Evolutionary conservation across 176 grass and related monocot species (phyloP), one percentile per base, ranked within the genome.

Genomic region (Zoysia pacifica): DNA sequence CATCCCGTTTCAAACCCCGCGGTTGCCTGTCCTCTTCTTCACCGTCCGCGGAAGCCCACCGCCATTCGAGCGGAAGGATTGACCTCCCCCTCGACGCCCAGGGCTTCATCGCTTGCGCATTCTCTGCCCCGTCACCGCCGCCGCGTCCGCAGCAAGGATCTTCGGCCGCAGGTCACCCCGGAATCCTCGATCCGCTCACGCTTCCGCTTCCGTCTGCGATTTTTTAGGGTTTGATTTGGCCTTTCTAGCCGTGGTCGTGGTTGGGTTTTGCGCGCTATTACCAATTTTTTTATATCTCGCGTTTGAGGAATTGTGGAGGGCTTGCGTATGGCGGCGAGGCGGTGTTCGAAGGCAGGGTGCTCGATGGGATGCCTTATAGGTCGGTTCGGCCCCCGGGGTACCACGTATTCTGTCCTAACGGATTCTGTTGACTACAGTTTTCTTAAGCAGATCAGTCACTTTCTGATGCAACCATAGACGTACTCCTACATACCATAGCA

Each of bases 331-430:
- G 6, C 12, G 43, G 13, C 69, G 1, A 55, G 9, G 55, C 15
- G 65, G 79, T 7, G 70, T 11, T 73, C 6, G 39, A 37, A 16
- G 72, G 10, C 62, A 76, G 46, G 39, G 28, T 64, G 72, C 77
- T 87, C 54, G 85, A 20, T 48, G 15, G 65, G 70, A 82, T 76
- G 50, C 28, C 68, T 3, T 19, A 62, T 9, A 28, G 28, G 28
- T 28, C 28, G 28, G 28, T 28, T 28, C 28, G 28, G 28, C 28
- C 28, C 28, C 28, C 28, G 28, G 28, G 28, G 28, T 28, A 28
- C 28, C 28, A 28, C 0, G 28, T 28, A 28, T 28, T 28, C 28
- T 28, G 28, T 28, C 28, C 28, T 28, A 28, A 28, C 28, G 28
- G 28, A 28, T 28, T 28, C 28, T 28, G 28, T 28, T 28, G 28